Conservation (phyloP, 2,329 filamentous ascomycete species). For the Sarocladium strictum region DNA sequence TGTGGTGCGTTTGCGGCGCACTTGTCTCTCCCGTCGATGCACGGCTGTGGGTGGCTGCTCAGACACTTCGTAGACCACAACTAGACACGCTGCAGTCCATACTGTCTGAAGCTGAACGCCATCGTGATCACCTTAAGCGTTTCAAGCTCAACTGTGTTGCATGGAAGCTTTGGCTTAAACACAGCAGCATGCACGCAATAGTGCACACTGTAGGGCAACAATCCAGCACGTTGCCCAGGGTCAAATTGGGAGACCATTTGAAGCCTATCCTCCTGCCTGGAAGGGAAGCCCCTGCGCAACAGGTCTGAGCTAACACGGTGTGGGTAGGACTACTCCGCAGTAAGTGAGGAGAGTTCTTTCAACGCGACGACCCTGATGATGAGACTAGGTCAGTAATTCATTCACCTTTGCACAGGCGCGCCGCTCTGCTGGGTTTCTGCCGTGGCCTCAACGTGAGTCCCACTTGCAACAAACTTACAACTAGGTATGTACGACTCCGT, state of each 20-base stretch:
- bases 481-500: no score
- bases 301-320: no score
- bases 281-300: background rate
- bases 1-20: background rate
- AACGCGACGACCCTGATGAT: background rate
- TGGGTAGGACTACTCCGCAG: no score
- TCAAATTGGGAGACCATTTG: background rate
- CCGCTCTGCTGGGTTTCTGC: background rate
- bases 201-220: background rate
- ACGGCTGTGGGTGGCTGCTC: background rate
- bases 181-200: no score
- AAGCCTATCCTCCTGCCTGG: constrained; percentile 3
- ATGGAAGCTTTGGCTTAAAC: background rate
- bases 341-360: no score
- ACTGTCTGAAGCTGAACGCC: background rate
- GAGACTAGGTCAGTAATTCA: background rate
- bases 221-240: background rate
- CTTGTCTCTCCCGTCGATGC: background rate
- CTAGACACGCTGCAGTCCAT: background rate
- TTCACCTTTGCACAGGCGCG: no score
- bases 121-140: background rate
- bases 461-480: background rate
- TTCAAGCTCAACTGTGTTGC: background rate
- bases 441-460: background rate
- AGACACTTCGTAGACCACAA: background rate